These are phyloP conservation scores for Tricholoma sp. DNA, from an alignment of 768 basidiomycete species.

Conservation along the genomic window DNA sequence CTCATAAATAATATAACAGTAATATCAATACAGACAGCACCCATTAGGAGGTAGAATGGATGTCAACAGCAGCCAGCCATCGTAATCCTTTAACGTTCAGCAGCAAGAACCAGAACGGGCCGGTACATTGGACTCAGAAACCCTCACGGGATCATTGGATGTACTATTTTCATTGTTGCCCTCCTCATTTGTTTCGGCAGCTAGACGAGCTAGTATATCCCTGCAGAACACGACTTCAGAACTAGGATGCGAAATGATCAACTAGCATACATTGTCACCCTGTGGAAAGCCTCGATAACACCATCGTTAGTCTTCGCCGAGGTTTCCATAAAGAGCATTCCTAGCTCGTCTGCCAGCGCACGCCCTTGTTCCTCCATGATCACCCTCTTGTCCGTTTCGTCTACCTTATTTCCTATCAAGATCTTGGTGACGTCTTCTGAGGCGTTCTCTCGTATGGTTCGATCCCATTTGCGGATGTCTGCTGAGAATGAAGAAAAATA, in stretches of 20 bases:
- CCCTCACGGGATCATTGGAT: conserved; percentile 42
- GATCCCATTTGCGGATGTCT: conserved; percentile 99
- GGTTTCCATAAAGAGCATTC: conserved; percentile 91
- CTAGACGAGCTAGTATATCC: conserved; percentile 94
- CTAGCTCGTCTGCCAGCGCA: conserved; percentile 87
- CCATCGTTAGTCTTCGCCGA: conserved; percentile 97
- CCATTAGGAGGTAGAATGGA: no score
- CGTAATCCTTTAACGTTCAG: no score
- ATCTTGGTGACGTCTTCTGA: conserved; percentile 99
- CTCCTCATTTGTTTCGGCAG: conserved; percentile 72
- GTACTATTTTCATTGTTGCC: conserved; percentile 33
- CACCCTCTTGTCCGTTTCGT: conserved; percentile 93
- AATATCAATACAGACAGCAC: no score
- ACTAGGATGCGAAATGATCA: not conserved
- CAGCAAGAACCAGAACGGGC: conserved; percentile 36
- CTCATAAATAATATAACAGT: no score
- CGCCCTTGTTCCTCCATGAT: conserved; percentile 90
- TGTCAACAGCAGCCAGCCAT: no score
- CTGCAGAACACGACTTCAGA: conserved; percentile 31
- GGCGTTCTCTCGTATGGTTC: conserved; percentile 97
- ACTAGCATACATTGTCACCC: conserved; percentile 75
- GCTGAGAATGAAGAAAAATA: conserved; percentile 3
- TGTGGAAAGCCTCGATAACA: conserved; percentile 98
- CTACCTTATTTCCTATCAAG: conserved; percentile 97
- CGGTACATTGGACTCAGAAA: conserved; percentile 14